Evolutionary conservation across 2,329 filamentous ascomycete genomes (phyloP), one percentile per base, ranked within the genome.

Genomic region (Claviceps quebecensis): DNA sequence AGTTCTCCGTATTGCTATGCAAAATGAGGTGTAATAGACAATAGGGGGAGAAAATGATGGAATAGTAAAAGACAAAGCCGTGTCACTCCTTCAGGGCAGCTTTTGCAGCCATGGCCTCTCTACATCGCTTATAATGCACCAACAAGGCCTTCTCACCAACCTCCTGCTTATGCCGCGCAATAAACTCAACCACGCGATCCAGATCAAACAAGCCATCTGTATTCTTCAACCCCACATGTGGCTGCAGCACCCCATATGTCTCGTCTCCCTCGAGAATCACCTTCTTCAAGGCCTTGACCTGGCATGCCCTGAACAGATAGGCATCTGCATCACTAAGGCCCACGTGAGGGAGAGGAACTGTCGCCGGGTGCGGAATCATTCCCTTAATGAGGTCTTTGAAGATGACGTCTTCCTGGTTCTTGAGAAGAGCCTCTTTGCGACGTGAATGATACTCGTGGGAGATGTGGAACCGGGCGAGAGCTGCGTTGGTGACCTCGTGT

Each of bases 401-500:
- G 13, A 83, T 63, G 40, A 64, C 63, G 7, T 72, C 62, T 2
- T 59, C 59, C 47, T 74, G 66, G 23, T 65, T 63, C 49, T 73
- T 63, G 1, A 63, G 53, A 9, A 66, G 61, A 62, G 72, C 80
- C 0, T 65, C 66, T 0, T 49, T 55, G 5, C 76, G 63, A 5
- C 69, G 70, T 0, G 55, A 49, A 0, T 68, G 58, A 56, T 78
- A 84, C 38, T 72, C 70, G 0, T 58, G 49, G 13, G 64, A 61
- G 4, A 72, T 65, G 23, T 63, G 63, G 55, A 85, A 86, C 2
- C 55, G 59, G 0, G 58, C 60, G 29, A 86, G 73, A 0, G 77
- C 81, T 48, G 78, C 72, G 0, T 72, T 58, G 0, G 74, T 72
- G 1, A 84, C 68, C 4, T 69, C 49, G 6, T 73, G 65, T 22